Conservation (phyloP, 495 filamentous ascomycete species). For the Penicillium longicatenatum region DNA sequence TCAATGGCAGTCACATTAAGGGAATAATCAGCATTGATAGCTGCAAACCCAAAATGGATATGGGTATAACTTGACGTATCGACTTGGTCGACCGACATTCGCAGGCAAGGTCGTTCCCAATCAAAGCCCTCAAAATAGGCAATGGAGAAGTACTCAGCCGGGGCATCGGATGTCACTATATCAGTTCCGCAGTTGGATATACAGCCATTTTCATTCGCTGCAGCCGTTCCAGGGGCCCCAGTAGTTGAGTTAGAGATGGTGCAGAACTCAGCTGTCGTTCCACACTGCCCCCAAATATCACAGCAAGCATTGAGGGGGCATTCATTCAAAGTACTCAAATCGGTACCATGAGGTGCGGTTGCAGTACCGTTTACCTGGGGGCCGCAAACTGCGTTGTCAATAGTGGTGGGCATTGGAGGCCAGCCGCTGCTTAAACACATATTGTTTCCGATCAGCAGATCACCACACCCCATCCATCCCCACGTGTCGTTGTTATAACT, state of each 20-base stretch:
- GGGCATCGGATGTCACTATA: constrained; percentile 25
- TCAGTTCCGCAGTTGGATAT: constrained; percentile 46
- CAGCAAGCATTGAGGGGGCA: constrained; percentile 36
- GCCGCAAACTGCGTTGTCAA: background rate
- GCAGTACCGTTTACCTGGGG: background rate
- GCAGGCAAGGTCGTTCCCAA: constrained; percentile 15
- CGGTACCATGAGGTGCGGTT: background rate
- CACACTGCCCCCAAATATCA: constrained; percentile 24
- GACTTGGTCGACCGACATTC: constrained; percentile 8
- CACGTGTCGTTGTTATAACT: background rate
- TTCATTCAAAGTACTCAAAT: background rate
- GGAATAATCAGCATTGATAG: constrained; percentile 8
- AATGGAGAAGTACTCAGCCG: constrained; percentile 2
- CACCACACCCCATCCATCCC: background rate
- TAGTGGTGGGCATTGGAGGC: no score
- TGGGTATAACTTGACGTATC: constrained; percentile 23
- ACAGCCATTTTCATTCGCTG: constrained; percentile 37
- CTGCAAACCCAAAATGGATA: constrained; percentile 18
- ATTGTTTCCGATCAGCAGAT: background rate
- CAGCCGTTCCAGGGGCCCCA: constrained; percentile 39
- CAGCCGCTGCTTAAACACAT: no score
- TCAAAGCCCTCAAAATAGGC: constrained; percentile 22
- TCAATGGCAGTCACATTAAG: background rate
- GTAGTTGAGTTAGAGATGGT: constrained; percentile 16
- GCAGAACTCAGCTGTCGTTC: constrained; percentile 12